phyloP scores from a whole-genome alignment of 2,329 filamentous ascomycete genomes.

The Tolypocladium sp. region DNA sequence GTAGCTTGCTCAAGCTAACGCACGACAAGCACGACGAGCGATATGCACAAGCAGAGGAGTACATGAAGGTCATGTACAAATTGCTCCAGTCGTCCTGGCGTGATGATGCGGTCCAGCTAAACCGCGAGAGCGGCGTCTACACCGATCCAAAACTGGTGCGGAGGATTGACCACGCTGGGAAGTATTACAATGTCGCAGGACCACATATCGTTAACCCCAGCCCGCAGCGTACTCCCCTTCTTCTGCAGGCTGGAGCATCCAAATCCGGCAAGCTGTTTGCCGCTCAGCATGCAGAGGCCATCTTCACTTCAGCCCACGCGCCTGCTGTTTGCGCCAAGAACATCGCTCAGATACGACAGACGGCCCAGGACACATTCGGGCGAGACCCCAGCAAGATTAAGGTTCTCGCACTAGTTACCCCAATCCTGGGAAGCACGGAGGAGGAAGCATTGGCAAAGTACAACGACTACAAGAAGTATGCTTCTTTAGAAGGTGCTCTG shows the following conservation, averaged over 20 bases:
- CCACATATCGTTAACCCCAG: constrained; percentile 58
- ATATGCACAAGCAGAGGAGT: constrained; percentile 56
- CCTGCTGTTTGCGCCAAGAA: constrained; percentile 52
- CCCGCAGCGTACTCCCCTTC: constrained; percentile 58
- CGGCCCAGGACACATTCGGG: constrained; percentile 42
- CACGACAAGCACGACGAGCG: constrained; percentile 48
- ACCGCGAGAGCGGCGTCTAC: constrained; percentile 51
- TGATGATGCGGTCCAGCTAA: constrained; percentile 53
- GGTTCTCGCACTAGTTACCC: constrained; percentile 56
- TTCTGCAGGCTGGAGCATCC: constrained; percentile 63
- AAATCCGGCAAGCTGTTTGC: constrained; percentile 58
- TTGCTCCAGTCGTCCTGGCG: constrained; percentile 60
- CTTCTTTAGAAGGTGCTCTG: constrained; percentile 52
- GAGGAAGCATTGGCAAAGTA: constrained; percentile 59
- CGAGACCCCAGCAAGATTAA: constrained; percentile 55
- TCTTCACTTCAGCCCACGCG: constrained; percentile 59
- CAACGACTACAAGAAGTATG: constrained; percentile 50
- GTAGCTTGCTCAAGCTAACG: no score
- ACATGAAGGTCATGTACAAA: constrained; percentile 56
- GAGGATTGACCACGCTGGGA: constrained; percentile 56
- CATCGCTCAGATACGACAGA: constrained; percentile 51
- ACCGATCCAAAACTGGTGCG: constrained; percentile 42
- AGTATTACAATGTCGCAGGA: constrained; percentile 54
- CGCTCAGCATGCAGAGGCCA: constrained; percentile 60
- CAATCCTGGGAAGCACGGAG: constrained; percentile 55